Evolutionary conservation across 257 asterid genomes (phyloP), one percentile per base, ranked within the genome.

Genomic region (Fraxinus quadrangulata): DNA sequence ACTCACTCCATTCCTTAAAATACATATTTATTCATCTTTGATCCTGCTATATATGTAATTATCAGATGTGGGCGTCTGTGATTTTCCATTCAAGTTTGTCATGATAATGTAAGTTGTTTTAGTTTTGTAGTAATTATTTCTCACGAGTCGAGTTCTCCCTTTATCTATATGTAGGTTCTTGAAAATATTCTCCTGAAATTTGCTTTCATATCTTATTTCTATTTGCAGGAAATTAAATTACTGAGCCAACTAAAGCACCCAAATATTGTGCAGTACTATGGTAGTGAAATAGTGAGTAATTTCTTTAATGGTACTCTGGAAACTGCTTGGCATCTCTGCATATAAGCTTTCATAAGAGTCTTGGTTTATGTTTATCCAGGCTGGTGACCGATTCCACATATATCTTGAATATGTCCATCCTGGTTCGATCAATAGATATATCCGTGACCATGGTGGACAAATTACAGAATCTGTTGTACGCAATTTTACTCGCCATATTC

Each of bases 321-420:
- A 6, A 49, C 61, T 59, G 28, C 70, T 31, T 78, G 30, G 24
- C 78, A 59, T 39, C 21, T 23, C 33, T 63, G 37, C 77, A 31
- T 73, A 63, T 70, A 51, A 67, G 19, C 40, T 37, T 56, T 70
- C 74, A 51, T 67, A 40, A 10, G 76, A 71, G 40, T 78, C 79
- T 70, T 28, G 71, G 75, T 75, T 80, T 72, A 69, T 75, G 78
- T 76, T 81, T 59, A 31, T 83, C 72, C 89, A 94, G 98, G 92
- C 86, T 47, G 92, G 88, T 16, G 92, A 90, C 79, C 86, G 87
- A 73, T 94, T 94, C 84, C 86, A 90, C 84, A 94, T 94, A 85
- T 94, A 90, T 80, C 87, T 94, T 77, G 98, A 94, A 86, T 94
- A 94, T 80, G 98, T 94, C 21, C 97, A 94, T 87, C 98, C 98